These are phyloP conservation scores for Monsonia emarginata DNA, from an alignment of 441 rosid species.

Conservation along the genomic window DNA sequence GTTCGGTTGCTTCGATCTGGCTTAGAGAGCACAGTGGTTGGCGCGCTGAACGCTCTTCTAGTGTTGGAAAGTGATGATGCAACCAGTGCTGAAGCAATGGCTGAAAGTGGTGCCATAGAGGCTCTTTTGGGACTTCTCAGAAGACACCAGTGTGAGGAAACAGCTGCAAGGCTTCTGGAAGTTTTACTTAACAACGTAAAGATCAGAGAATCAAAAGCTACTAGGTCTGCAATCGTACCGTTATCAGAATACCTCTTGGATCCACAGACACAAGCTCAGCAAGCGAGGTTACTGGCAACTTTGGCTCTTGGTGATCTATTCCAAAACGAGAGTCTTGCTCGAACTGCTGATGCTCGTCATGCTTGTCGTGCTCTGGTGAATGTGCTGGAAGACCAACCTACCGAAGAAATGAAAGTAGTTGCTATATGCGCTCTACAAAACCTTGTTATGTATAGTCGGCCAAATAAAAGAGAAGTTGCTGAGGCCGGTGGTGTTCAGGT, in stretches of 20 bases:
- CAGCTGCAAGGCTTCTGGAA: conserved; percentile 88
- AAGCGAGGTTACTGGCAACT: conserved; percentile 81
- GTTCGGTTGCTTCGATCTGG: conserved; percentile 86
- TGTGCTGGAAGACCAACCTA: conserved; percentile 96
- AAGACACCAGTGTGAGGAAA: conserved; percentile 92
- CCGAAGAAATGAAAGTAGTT: conserved; percentile 99
- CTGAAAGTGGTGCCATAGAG: conserved; percentile 97
- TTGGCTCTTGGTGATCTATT: conserved; percentile 97
- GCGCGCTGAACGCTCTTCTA: conserved; percentile 88
- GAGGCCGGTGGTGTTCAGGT: conserved; percentile 99
- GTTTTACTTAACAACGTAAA: conserved; percentile 89
- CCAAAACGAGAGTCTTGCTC: conserved; percentile 90
- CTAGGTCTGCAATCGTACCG: conserved; percentile 81
- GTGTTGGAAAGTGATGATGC: conserved; percentile 96
- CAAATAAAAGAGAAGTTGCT: conserved; percentile 99
- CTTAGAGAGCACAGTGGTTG: conserved; percentile 66
- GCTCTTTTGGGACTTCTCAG: conserved; percentile 93
- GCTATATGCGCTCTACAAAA: conserved; percentile 96
- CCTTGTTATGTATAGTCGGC: conserved; percentile 89
- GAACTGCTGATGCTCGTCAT: conserved; percentile 86
- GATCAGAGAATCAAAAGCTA: conserved; percentile 87
- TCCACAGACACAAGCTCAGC: conserved; percentile 98
- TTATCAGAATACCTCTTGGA: conserved; percentile 92
- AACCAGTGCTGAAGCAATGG: conserved; percentile 97
- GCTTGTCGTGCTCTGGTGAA: conserved; percentile 97